Base-by-base conservation (phyloP, 2,329 filamentous ascomycete genomes). In the Zarea fungicola region DNA sequence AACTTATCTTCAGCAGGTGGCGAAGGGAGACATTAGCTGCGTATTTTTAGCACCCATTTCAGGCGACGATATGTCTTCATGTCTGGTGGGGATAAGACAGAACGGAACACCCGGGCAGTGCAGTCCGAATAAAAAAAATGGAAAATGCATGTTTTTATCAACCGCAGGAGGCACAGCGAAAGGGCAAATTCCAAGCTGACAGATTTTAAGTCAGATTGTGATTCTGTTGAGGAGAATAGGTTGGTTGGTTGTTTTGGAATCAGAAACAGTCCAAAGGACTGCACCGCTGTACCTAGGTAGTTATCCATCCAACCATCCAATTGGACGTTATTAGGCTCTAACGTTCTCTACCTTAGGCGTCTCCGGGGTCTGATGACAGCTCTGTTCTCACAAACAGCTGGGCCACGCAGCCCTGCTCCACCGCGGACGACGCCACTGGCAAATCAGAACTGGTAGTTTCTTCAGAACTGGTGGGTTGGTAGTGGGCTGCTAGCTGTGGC, bases 11-110 rank as follows among this genome's bases (percentile, higher is more conserved):
- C 7, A 13, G 26, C 13, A 29, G 26, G 26, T 29, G 13, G 26
- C 26, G 26, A 13, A n/a, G n/a, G n/a, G n/a, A n/a, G n/a, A n/a
- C n/a, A n/a, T n/a, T n/a, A n/a, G 14, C 19, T 35, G 46, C 25
- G 46, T 48, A 48, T 42, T 48, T 36, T 48, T 48, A 48, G 46
- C 14, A 48, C 19, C n/a, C 16, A 29, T 14, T 34, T 35, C 42
- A 34, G 16, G 45, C 22, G 34, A 13, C 25, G 14, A 42, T 29
- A 28, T 22, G n/a, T n/a, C n/a, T n/a, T n/a, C n/a, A n/a, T n/a
- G n/a, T 34, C 21, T 41, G 22, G 28, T 16, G 16, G n/a, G 23
- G 28, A 34, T 35, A 29, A 40, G 36, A 40, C 35, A 42, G 25
- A 29, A 23, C 28, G 45, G 29, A 19, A n/a, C n/a, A n/a, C n/a